These are phyloP conservation scores for Aspergillus ochraceoroseus DNA, from an alignment of 2,329 filamentous ascomycete genomes.

Conservation along the genomic window DNA sequence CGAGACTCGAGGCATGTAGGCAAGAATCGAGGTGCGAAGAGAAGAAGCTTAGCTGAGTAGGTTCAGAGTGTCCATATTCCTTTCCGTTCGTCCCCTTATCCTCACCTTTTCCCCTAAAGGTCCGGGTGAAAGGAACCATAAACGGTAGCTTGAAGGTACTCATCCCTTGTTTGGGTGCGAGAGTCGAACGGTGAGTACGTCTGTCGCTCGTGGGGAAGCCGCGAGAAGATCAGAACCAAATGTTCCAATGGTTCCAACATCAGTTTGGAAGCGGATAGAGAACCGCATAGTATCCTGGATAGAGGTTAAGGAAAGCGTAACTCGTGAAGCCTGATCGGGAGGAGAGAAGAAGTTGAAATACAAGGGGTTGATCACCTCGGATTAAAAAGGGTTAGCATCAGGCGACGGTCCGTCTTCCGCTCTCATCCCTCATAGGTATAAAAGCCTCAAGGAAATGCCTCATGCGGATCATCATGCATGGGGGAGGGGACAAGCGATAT, in stretches of 20 bases:
- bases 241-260: constrained; percentile 9
- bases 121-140: not conserved
- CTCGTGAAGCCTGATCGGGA: not conserved
- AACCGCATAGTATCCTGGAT: constrained; percentile 9
- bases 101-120: not conserved
- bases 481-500: too few species aligned
- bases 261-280: not conserved
- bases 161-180: constrained; percentile 9
- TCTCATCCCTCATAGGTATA: too few species aligned
- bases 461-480: too few species aligned
- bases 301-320: not conserved
- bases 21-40: constrained; percentile 85
- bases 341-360: too few species aligned
- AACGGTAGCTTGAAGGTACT: constrained; percentile 6
- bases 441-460: too few species aligned
- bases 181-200: not conserved
- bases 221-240: constrained; percentile 9
- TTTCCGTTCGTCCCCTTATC: not conserved
- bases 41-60: constrained; percentile 86
- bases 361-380: too few species aligned
- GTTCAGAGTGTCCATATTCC: constrained; percentile 32
- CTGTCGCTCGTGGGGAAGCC: constrained; percentile 5
- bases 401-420: too few species aligned
- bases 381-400: too few species aligned
- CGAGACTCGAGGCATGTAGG: constrained; percentile 77